Evolutionary conservation across 495 filamentous ascomycete genomes (phyloP).

Genomic region (Tuber umbilicatum): DNA sequence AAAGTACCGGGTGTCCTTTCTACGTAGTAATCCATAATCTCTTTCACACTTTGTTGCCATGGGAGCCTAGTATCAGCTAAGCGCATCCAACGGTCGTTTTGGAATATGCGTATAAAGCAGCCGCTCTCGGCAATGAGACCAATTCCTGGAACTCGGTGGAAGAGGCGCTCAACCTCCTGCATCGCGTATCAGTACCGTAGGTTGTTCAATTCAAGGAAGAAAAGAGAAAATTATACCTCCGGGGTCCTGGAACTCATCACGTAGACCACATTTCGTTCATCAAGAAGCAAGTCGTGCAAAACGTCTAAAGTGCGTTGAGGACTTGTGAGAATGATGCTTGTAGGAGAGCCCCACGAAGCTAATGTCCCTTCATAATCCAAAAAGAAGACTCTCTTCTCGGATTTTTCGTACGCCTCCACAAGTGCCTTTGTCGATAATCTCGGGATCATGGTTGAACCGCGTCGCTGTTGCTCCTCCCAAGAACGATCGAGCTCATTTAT

Average conservation of each 20-base stretch:
- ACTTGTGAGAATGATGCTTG: slow-evolving; percentile 71
- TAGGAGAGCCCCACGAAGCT: slow-evolving; percentile 72
- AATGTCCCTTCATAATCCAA: slow-evolving; percentile 90
- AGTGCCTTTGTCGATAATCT: slow-evolving; percentile 64
- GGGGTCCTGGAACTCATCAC: slow-evolving; percentile 82
- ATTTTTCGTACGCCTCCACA: slow-evolving; percentile 56
- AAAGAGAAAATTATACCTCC: slow-evolving; percentile 44
- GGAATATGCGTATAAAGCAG: slow-evolving; percentile 70
- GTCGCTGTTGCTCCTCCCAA: slow-evolving; percentile 73
- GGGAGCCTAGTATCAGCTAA: slow-evolving; percentile 63
- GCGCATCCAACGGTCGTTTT: slow-evolving; percentile 62
- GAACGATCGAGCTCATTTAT: slow-evolving; percentile 59
- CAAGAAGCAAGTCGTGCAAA: slow-evolving; percentile 68
- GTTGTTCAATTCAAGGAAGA: not conserved
- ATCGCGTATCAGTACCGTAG: slow-evolving; percentile 6
- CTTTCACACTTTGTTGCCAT: slow-evolving; percentile 72
- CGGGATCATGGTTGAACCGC: slow-evolving; percentile 76
- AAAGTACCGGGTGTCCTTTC: slow-evolving; percentile 79
- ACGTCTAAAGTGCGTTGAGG: slow-evolving; percentile 75
- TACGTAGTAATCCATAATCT: slow-evolving; percentile 77
- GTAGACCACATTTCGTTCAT: slow-evolving; percentile 77
- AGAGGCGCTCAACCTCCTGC: slow-evolving; percentile 71
- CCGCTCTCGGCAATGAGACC: slow-evolving; percentile 91
- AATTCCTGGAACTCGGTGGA: slow-evolving; percentile 67
- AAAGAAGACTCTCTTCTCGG: slow-evolving; percentile 68